Evolutionary conservation across 768 basidiomycete species (phyloP).

Genomic region (Cystobasidium ongulense): DNA sequence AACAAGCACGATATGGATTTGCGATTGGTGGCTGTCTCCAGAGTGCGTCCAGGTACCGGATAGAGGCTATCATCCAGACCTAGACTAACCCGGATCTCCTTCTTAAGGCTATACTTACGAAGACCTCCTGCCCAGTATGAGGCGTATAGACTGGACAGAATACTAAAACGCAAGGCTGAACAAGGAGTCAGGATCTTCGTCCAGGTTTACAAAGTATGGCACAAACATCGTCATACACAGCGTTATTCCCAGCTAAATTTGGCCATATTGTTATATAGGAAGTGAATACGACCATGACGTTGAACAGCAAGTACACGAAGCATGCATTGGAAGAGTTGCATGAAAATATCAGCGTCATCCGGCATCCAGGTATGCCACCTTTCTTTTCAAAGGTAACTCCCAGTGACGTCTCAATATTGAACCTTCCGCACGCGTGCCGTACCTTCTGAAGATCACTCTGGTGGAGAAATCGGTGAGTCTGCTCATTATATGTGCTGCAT

Average conservation of each 20-base stretch:
- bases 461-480: constrained; percentile 35
- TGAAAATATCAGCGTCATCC: constrained; percentile 76
- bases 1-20: constrained; percentile 75
- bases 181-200: constrained; percentile 87
- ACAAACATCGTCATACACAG: constrained; percentile 60
- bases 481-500: neutral
- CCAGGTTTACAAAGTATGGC: constrained; percentile 88
- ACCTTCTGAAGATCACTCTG: constrained; percentile 57
- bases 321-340: constrained; percentile 71
- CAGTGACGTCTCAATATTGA: too few species aligned
- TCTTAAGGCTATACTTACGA: constrained; percentile 71
- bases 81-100: constrained; percentile 84
- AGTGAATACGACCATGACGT: constrained; percentile 83
- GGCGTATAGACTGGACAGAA: constrained; percentile 78
- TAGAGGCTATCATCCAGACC: too few species aligned
- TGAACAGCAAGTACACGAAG: constrained; percentile 52
- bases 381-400: neutral
- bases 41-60: constrained; percentile 48
- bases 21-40: constrained; percentile 49
- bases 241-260: constrained; percentile 59
- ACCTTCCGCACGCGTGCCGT: too few species aligned
- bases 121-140: constrained; percentile 77
- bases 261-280: constrained; percentile 92
- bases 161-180: constrained; percentile 79
- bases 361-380: constrained; percentile 74